Base-by-base conservation (phyloP, 2,329 filamentous ascomycete species). In the Sclerotinia borealis region DNA sequence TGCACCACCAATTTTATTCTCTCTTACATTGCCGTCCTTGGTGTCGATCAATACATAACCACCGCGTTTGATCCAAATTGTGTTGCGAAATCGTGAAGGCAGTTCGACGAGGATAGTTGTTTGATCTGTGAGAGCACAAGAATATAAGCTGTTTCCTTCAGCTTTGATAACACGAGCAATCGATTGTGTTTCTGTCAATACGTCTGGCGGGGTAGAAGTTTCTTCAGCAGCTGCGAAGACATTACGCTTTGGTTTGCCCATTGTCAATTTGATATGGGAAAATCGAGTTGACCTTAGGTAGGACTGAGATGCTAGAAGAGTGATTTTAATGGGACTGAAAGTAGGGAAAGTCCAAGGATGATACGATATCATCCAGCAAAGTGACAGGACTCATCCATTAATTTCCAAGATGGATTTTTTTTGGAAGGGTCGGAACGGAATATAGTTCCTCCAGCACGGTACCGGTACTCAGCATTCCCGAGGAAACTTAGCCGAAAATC, bases 21-120 rank as follows among this genome's bases (percentile, higher is more conserved):
- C 87, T 59, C 87, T 79, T 29, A 83, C 85, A 34, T 86, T 85
- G 43, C 87, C 80, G 2, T 83, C 80, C 36, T 82, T 81, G 29
- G 85, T 88, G 68, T 98, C 90, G 17, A 96, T 83, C 13, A 98
- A 78, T 36, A 97, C 92, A 75, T 88, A 98, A 0, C 92, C 91
- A 36, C 92, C 90, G 22, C 92, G 87, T 76, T 90, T 93, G 75
- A 98, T 90, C 91, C 92, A 98, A 67, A 98, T 91, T 2, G 91
- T 95, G 68, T 91, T 95, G 66, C 93, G 90, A 75, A 98, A 97
- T 47, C 87, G 86, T 31, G 91, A 80, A 11, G 91, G 89, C 25
- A 99, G 85, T 79, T 97, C 92, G 27, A 92, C 88, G 22, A 96
- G 79, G 45, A 93, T 76, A 8, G 82, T 78, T 71, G 86, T 83